These are phyloP conservation scores for Podila epigama DNA, from an alignment of 192 early-diverging fungal species.

Conservation along the genomic window DNA sequence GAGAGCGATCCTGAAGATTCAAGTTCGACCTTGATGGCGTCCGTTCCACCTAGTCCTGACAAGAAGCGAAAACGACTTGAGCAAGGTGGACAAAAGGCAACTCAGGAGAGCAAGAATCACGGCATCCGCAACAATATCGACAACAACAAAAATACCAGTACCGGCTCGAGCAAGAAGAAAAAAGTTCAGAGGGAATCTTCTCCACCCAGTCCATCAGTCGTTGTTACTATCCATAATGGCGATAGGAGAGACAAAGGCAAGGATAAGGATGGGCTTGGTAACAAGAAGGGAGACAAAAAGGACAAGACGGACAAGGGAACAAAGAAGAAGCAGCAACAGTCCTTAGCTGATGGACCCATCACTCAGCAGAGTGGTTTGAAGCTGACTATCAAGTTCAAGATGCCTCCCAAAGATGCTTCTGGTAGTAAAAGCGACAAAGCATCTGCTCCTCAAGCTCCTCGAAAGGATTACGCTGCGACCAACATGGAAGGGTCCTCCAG, in stretches of 20 bases:
- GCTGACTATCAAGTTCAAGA: conserved; percentile 24
- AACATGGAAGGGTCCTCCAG: conserved; percentile 3
- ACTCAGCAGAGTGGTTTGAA: conserved; percentile 17
- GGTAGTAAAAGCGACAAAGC: background rate
- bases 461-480: background rate
- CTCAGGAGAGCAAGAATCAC: background rate
- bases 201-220: no score
- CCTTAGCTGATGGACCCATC: background rate
- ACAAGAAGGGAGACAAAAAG: background rate
- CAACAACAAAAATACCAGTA: no score
- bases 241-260: conserved; percentile 2
- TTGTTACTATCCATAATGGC: conserved; percentile 20
- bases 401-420: background rate
- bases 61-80: conserved; percentile 34
- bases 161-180: no score
- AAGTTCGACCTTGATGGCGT: background rate
- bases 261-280: background rate
- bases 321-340: background rate
- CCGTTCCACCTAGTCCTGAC: conserved; percentile 14
- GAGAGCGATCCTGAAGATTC: conserved; percentile 4
- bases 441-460: background rate
- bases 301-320: background rate
- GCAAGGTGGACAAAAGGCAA: conserved; percentile 16
- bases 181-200: no score
- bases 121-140: no score